These are phyloP conservation scores for Oryza rufipogon DNA, from an alignment of 176 grass and related monocot species.

Conservation along the genomic window DNA sequence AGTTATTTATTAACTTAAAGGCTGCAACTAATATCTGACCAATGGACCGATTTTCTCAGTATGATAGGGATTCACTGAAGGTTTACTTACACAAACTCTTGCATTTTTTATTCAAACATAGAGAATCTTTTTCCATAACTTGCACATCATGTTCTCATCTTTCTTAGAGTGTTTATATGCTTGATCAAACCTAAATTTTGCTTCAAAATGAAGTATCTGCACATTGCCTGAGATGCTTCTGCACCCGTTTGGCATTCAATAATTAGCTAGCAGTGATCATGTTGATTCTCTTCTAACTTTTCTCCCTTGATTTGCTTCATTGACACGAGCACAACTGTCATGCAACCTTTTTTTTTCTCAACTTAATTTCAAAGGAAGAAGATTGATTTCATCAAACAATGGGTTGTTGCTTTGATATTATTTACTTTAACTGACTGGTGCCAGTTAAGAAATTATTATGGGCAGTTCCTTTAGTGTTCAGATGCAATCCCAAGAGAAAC, in stretches of 20 bases:
- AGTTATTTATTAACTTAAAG: not conserved
- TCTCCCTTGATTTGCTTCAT: not conserved
- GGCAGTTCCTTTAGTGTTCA: not conserved
- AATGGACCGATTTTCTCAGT: not conserved
- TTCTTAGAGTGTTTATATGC: slow-evolving; percentile 3
- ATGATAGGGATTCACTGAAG: not conserved
- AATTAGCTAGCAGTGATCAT: not conserved
- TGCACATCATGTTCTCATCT: slow-evolving; percentile 22
- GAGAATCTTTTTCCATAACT: not conserved
- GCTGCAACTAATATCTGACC: not conserved
- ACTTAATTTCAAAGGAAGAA: not conserved
- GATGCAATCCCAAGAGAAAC: not conserved
- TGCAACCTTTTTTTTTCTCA: not conserved
- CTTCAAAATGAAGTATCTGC: slow-evolving; percentile 21
- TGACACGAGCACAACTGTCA: not conserved
- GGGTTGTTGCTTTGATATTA: not conserved
- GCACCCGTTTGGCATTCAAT: slow-evolving; percentile 13
- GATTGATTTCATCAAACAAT: not conserved
- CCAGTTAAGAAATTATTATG: not conserved
- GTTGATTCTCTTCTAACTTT: not conserved
- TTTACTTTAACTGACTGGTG: not conserved
- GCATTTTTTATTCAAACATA: not conserved
- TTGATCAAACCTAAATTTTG: slow-evolving; percentile 23
- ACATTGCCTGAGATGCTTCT: not conserved
- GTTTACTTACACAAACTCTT: not conserved